Percentiles rank a stretch among this genome's conserved stretches.
Evolutionary conservation across 352 stramenopile genomes (phyloP).

Genomic region (Aphanomyces invadans): DNA sequence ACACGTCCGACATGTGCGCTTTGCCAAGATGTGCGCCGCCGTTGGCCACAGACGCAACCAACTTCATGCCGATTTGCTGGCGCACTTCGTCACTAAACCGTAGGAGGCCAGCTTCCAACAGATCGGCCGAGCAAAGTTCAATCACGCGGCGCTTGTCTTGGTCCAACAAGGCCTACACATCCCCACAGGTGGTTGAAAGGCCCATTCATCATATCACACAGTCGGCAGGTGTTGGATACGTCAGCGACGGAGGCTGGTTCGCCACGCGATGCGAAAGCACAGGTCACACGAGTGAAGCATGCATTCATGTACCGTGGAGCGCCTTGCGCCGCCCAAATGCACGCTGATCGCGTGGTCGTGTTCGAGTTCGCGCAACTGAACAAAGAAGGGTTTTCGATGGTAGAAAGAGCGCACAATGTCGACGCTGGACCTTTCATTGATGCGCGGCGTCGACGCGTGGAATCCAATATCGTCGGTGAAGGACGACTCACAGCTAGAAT

Average conservation of each 20-base stretch:
- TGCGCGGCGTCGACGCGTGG: neutral
- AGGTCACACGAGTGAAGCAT: too few species aligned
- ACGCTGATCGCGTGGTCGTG: constrained; percentile 15
- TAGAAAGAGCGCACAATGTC: constrained; percentile 50
- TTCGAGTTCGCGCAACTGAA: constrained; percentile 47
- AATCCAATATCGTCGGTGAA: neutral
- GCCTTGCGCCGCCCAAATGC: neutral
- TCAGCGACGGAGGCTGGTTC: too few species aligned
- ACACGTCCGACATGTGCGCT: constrained; percentile 10
- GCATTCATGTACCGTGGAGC: constrained; percentile 19
- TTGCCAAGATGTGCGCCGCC: neutral
- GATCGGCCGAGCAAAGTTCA: constrained; percentile 17
- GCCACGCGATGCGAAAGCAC: too few species aligned
- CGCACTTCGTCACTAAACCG: constrained; percentile 16
- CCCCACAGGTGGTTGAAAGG: too few species aligned
- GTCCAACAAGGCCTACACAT: constrained; percentile 14
- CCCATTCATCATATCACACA: too few species aligned
- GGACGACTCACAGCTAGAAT: neutral
- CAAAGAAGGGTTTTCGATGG: constrained; percentile 58
- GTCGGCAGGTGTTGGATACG: too few species aligned
- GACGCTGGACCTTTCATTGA: constrained; percentile 35
- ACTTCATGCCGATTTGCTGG: constrained; percentile 2
- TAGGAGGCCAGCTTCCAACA: constrained; percentile 5
- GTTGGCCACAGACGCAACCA: neutral
- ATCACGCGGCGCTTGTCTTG: constrained; percentile 17